Evolutionary conservation across 1,284 basidiomycete species (phyloP).

Genomic region (Polyporus tsugae): DNA sequence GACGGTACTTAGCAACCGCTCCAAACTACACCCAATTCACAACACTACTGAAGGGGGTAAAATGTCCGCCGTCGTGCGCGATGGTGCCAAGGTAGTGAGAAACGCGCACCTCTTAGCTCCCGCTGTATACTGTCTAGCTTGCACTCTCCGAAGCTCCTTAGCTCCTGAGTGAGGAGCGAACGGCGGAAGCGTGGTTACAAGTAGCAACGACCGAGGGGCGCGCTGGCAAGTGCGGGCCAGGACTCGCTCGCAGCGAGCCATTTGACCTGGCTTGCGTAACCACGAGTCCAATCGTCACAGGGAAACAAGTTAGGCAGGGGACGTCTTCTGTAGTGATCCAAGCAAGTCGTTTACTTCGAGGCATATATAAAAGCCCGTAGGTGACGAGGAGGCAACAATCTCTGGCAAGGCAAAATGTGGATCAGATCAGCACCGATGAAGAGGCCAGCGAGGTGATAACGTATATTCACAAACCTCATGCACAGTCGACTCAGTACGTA

Average conservation of each 20-base stretch:
- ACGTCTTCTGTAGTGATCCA: background rate
- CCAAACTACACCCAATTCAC: background rate
- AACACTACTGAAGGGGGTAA: background rate
- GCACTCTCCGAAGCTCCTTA: background rate
- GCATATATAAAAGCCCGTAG: background rate
- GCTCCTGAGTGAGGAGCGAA: background rate
- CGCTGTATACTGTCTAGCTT: background rate
- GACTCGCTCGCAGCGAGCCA: background rate
- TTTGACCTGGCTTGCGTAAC: background rate
- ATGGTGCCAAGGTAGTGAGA: background rate
- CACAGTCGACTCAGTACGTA: background rate
- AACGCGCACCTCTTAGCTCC: background rate
- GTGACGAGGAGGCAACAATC: background rate
- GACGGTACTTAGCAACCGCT: constrained; percentile 6
- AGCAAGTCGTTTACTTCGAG: too few relatives aligned
- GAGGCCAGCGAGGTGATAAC: background rate
- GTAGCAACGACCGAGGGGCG: background rate
- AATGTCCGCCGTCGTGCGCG: background rate
- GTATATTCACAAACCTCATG: background rate
- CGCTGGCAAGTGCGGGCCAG: background rate
- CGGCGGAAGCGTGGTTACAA: background rate
- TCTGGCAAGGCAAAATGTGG: background rate
- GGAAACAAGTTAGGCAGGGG: background rate
- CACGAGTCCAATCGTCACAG: background rate
- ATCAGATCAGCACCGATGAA: background rate